Conservation (phyloP, 495 filamentous ascomycete genomes). For the Penicilliopsis zonata region DNA sequence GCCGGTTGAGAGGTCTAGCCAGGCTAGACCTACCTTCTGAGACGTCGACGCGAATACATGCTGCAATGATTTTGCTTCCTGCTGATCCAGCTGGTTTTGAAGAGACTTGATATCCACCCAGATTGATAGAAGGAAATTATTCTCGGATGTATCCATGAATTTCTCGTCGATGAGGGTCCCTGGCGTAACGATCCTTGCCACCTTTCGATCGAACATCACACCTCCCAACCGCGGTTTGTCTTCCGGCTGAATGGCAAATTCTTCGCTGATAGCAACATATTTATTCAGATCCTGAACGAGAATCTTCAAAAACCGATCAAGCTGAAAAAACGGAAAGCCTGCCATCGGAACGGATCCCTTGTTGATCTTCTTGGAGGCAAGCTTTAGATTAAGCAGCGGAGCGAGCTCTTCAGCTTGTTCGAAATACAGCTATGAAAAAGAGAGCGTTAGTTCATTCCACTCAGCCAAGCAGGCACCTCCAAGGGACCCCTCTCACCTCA, state of each 20-base stretch:
- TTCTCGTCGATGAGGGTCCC: conserved; percentile 96
- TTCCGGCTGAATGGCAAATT: conserved; percentile 60
- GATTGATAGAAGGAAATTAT: conserved; percentile 81
- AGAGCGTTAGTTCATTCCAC: too few relatives aligned
- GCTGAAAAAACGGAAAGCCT: conserved; percentile 85
- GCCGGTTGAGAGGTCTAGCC: conserved; percentile 91
- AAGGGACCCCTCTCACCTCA: conserved; percentile 38
- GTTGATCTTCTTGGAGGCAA: conserved; percentile 65
- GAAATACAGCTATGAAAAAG: conserved; percentile 71
- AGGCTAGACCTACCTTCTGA: conserved; percentile 64
- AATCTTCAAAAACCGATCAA: conserved; percentile 83
- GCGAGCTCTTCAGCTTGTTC: conserved; percentile 83
- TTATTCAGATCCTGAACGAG: conserved; percentile 83
- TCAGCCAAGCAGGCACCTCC: too few relatives aligned
- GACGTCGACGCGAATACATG: conserved; percentile 27
- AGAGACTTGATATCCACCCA: conserved; percentile 32
- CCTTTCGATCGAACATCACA: conserved; percentile 68
- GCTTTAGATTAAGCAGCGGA: conserved; percentile 77
- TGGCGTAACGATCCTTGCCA: conserved; percentile 81
- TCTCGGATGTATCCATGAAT: conserved; percentile 84
- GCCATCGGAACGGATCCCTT: conserved; percentile 75
- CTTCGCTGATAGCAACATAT: conserved; percentile 89
- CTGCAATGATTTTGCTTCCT: conserved; percentile 11
- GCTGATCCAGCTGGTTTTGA: conserved; percentile 8
- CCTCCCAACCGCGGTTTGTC: conserved; percentile 59